Percentiles rank a stretch among this genome's conserved stretches.
These are phyloP conservation scores for Gomphus bonarii DNA, from an alignment of 1,284 basidiomycete genomes.

Conservation along the genomic window DNA sequence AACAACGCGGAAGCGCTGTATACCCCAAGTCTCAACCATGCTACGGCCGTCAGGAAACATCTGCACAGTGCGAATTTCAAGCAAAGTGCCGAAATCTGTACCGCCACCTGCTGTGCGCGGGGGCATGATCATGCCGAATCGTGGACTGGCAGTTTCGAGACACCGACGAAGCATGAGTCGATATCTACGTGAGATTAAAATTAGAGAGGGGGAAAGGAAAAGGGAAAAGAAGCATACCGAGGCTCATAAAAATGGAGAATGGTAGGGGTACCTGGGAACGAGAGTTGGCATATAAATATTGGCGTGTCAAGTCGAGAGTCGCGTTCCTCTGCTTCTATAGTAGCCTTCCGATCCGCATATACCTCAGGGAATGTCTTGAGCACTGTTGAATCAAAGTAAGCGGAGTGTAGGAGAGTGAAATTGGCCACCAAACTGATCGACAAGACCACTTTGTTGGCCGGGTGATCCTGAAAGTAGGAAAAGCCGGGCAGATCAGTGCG, in stretches of 20 bases:
- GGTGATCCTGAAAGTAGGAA: slow-evolving; percentile 74
- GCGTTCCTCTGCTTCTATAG: slow-evolving; percentile 66
- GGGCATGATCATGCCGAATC: slow-evolving; percentile 88
- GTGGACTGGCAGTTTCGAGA: slow-evolving; percentile 62
- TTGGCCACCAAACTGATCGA: slow-evolving; percentile 49
- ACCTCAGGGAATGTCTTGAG: slow-evolving; percentile 50
- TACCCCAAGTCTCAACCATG: slow-evolving; percentile 81
- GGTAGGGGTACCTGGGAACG: slow-evolving; percentile 86
- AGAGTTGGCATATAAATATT: slow-evolving; percentile 83
- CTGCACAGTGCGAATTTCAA: slow-evolving; percentile 79
- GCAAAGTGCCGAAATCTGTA: slow-evolving; percentile 84
- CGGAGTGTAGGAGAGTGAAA: slow-evolving; percentile 1
- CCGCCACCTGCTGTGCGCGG: slow-evolving; percentile 33
- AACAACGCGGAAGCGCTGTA: slow-evolving; percentile 76
- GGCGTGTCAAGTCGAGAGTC: slow-evolving; percentile 77
- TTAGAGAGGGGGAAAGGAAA: background rate
- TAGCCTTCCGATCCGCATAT: slow-evolving; percentile 43
- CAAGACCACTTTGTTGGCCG: slow-evolving; percentile 55
- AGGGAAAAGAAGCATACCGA: slow-evolving; percentile 26
- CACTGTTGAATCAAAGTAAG: slow-evolving; percentile 30
- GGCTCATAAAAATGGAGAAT: slow-evolving; percentile 91
- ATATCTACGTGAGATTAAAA: slow-evolving; percentile 32
- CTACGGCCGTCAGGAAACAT: slow-evolving; percentile 86
- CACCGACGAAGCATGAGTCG: slow-evolving; percentile 90
- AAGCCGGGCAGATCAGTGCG: slow-evolving; percentile 66